phyloP scores from a whole-genome alignment of 1,139 yeast genomes.

The Hyphopichia fennica region DNA sequence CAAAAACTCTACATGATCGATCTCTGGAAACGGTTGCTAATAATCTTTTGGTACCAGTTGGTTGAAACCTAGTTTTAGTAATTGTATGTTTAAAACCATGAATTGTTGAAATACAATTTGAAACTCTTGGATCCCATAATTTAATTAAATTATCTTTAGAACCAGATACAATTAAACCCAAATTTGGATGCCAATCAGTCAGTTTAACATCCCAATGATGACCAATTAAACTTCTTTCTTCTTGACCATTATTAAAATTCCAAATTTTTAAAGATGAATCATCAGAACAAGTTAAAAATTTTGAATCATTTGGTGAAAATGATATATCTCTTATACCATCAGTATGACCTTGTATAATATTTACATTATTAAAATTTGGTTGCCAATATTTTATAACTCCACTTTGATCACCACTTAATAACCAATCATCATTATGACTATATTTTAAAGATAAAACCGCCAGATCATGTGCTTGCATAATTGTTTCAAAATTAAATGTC shows the following conservation, averaged over 20 bases:
- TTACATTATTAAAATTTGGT: constrained; percentile 94
- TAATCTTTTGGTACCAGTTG: constrained; percentile 63
- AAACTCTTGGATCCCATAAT: constrained; percentile 92
- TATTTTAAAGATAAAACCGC: constrained; percentile 80
- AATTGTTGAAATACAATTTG: constrained; percentile 71
- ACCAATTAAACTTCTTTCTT: constrained; percentile 78
- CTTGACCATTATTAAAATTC: constrained; percentile 89
- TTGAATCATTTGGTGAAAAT: constrained; percentile 86
- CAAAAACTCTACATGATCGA: constrained; percentile 83
- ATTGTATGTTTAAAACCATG: constrained; percentile 95
- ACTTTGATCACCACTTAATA: constrained; percentile 88
- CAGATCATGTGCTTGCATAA: constrained; percentile 97
- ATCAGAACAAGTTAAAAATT: constrained; percentile 89
- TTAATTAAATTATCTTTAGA: constrained; percentile 92
- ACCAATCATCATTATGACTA: constrained; percentile 93
- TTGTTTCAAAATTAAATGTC: constrained; percentile 93
- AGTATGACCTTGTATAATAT: constrained; percentile 75
- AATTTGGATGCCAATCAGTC: constrained; percentile 93
- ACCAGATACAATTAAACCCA: constrained; percentile 83
- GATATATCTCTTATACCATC: constrained; percentile 85
- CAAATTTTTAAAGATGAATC: constrained; percentile 88
- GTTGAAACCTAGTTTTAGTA: constrained; percentile 78
- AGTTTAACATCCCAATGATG: constrained; percentile 99
- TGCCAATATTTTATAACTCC: constrained; percentile 96
- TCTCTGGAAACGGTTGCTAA: constrained; percentile 89